Conservation (phyloP, 164 flowering plant species). For the Pachysandra terminalis region DNA sequence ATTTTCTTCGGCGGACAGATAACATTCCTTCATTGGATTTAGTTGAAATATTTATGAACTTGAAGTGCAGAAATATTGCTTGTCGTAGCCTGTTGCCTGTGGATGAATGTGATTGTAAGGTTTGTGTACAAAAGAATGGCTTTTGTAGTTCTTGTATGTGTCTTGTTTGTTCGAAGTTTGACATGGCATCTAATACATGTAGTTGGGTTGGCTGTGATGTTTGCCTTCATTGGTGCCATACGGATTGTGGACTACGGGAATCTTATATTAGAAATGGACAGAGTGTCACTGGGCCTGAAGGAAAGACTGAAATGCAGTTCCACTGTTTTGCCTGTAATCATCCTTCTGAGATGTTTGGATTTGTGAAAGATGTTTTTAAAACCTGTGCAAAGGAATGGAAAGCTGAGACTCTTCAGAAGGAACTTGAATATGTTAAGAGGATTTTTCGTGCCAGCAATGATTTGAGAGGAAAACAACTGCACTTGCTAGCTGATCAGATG, state of each 20-base stretch:
- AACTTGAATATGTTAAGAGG: slow-evolving; percentile 83
- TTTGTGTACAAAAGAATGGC: slow-evolving; percentile 71
- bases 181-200: slow-evolving; percentile 87
- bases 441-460: slow-evolving; percentile 76
- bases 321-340: slow-evolving; percentile 89
- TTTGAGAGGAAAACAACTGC: slow-evolving; percentile 58
- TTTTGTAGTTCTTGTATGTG: slow-evolving; percentile 96
- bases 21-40: slow-evolving; percentile 49
- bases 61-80: slow-evolving; percentile 66
- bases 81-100: slow-evolving; percentile 72
- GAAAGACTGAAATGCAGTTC: slow-evolving; percentile 77
- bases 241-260: slow-evolving; percentile 78
- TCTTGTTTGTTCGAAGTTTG: slow-evolving; percentile 86
- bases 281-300: slow-evolving; percentile 48
- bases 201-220: slow-evolving; percentile 99
- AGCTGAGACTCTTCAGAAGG: slow-evolving; percentile 64
- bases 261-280: slow-evolving; percentile 74
- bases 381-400: slow-evolving; percentile 82
- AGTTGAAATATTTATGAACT: slow-evolving; percentile 71
- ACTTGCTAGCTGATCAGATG: slow-evolving; percentile 54
- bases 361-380: slow-evolving; percentile 87
- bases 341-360: slow-evolving; percentile 99
- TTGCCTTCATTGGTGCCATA: slow-evolving; percentile 96
- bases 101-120: slow-evolving; percentile 93
- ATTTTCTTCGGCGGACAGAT: slow-evolving; percentile 40